A percentile compares a stretch with the other conserved stretches of the same genome.
phyloP scores from a whole-genome alignment of 345 rosid genomes.

The Draba incana region DNA sequence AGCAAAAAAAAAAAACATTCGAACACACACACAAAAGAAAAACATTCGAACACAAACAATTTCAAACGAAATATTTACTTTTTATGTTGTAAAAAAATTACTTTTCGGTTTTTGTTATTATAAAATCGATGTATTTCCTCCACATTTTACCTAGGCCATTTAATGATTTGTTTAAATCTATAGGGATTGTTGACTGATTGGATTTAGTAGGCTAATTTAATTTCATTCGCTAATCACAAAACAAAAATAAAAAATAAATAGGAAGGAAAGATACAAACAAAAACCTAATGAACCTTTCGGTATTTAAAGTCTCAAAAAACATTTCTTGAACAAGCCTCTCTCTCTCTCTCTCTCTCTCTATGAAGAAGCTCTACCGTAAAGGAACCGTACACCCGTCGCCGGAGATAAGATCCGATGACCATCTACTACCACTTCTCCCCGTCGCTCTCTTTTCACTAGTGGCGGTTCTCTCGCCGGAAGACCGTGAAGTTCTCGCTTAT shows the following conservation, averaged over 20 bases:
- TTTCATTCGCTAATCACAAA: not conserved
- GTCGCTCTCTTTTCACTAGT: constrained; percentile 69
- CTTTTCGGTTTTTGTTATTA: too few relatives aligned
- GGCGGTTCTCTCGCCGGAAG: constrained; percentile 62
- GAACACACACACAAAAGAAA: too few relatives aligned
- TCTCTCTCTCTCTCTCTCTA: constrained; percentile 27
- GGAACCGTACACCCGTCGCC: constrained; percentile 80
- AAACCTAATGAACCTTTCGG: constrained; percentile 36
- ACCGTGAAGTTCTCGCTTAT: constrained; percentile 67
- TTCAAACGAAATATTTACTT: too few relatives aligned
- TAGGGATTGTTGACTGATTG: not conserved
- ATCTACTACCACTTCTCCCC: constrained; percentile 67
- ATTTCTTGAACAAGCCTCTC: constrained; percentile 17
- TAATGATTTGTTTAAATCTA: not conserved
- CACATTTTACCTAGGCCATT: not conserved
- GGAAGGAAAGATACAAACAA: constrained; percentile 14
- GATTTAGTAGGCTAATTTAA: not conserved
- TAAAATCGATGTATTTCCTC: too few relatives aligned
- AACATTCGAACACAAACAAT: too few relatives aligned
- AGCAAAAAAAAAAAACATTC: too few relatives aligned
- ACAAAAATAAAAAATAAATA: constrained; percentile 1
- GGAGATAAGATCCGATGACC: constrained; percentile 50
- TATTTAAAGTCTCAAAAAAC: constrained; percentile 33
- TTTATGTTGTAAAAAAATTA: too few relatives aligned
- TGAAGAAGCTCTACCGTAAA: constrained; percentile 81